These are phyloP conservation scores for Penicillium sp. DNA, from an alignment of 2,329 filamentous ascomycete species.

Conservation along the genomic window DNA sequence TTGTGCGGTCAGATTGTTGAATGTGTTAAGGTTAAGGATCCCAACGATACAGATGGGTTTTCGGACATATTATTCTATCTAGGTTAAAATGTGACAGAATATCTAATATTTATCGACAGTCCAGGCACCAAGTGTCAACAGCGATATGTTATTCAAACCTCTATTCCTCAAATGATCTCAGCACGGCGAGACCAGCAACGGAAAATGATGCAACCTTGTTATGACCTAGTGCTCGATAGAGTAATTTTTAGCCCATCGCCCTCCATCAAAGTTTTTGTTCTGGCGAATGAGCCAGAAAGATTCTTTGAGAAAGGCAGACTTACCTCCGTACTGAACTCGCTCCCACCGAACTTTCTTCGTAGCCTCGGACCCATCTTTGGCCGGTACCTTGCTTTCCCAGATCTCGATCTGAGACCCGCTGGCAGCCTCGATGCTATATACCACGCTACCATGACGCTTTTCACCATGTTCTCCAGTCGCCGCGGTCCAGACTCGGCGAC, in stretches of 20 bases:
- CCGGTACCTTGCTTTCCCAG: constrained; percentile 30
- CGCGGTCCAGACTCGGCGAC: constrained; percentile 35
- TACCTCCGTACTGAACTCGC: constrained; percentile 40
- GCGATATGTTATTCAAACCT: no score
- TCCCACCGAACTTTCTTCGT: constrained; percentile 42
- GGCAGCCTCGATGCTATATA: constrained; percentile 24
- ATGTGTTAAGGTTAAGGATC: no score
- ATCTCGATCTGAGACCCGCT: constrained; percentile 32
- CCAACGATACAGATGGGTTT: no score
- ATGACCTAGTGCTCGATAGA: constrained; percentile 28
- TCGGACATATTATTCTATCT: no score
- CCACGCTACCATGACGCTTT: constrained; percentile 23
- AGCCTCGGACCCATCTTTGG: constrained; percentile 10
- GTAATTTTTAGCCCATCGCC: background rate
- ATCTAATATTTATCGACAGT: no score
- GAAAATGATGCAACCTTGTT: constrained; percentile 39
- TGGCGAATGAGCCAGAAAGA: background rate
- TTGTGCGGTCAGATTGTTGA: no score
- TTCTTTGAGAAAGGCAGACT: constrained; percentile 9
- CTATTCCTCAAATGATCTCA: constrained; percentile 34
- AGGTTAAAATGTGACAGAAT: no score
- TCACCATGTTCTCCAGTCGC: constrained; percentile 28
- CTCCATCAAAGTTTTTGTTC: no score
- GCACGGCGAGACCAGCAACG: constrained; percentile 32
- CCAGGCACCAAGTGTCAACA: no score